These are phyloP conservation scores for Trifolium dubium DNA, from an alignment of 306 rosid species.

Conservation along the genomic window DNA sequence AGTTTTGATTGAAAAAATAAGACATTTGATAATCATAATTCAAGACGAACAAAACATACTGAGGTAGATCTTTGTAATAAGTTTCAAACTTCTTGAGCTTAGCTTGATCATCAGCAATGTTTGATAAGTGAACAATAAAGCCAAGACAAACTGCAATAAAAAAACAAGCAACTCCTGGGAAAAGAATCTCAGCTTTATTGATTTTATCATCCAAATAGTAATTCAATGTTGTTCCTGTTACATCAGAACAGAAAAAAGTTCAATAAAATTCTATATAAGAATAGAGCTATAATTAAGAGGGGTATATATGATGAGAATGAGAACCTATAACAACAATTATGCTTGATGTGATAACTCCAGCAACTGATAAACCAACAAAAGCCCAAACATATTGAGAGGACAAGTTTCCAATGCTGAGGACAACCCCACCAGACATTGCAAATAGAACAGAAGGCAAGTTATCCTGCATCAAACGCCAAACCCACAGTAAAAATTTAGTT, in stretches of 20 bases:
- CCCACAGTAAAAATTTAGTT: background rate
- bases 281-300: background rate
- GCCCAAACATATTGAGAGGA: constrained; percentile 89
- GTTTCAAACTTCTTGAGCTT: constrained; percentile 57
- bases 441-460: constrained; percentile 84
- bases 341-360: constrained; percentile 84
- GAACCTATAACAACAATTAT: constrained; percentile 84
- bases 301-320: constrained; percentile 16
- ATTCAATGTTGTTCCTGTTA: constrained; percentile 82
- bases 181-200: constrained; percentile 86
- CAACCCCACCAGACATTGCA: constrained; percentile 89
- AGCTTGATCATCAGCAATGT: constrained; percentile 69
- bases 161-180: constrained; percentile 91
- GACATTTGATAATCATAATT: constrained; percentile 1
- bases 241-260: constrained; percentile 33
- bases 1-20: background rate
- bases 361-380: constrained; percentile 86
- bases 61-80: constrained; percentile 41
- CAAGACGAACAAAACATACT: background rate
- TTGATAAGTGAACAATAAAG: constrained; percentile 85
- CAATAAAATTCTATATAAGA: background rate
- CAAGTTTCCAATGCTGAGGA: constrained; percentile 83
- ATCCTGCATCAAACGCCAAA: constrained; percentile 53
- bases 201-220: constrained; percentile 84
- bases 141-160: constrained; percentile 87